phyloP scores from a whole-genome alignment of 2,329 filamentous ascomycete species.

The Beauveria australis region DNA sequence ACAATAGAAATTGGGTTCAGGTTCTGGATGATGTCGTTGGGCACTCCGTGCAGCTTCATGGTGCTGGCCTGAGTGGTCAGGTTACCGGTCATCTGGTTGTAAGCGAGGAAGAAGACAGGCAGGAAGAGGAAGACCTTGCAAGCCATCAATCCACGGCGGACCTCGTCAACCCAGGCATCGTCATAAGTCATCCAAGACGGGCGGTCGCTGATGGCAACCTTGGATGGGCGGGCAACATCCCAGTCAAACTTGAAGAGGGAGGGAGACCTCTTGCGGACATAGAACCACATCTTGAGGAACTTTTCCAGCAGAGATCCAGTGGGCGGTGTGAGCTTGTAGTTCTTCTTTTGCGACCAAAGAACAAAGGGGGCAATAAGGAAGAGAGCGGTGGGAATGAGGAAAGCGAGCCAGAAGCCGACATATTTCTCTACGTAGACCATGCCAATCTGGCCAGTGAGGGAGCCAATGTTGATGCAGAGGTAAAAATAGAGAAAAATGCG shows the following conservation, averaged over 20 bases:
- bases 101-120: constrained; percentile 53
- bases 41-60: constrained; percentile 60
- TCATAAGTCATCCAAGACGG: constrained; percentile 75
- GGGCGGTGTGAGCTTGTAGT: constrained; percentile 56
- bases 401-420: constrained; percentile 68
- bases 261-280: constrained; percentile 57
- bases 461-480: constrained; percentile 56
- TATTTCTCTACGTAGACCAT: constrained; percentile 73
- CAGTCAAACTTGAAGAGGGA: constrained; percentile 57
- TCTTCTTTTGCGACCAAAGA: constrained; percentile 49
- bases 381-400: constrained; percentile 56
- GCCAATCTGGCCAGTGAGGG: constrained; percentile 45
- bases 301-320: constrained; percentile 65
- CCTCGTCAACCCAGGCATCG: constrained; percentile 75
- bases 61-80: constrained; percentile 56
- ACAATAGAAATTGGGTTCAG: constrained; percentile 68
- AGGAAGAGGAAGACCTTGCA: constrained; percentile 66
- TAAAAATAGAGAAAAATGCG: constrained; percentile 60
- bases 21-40: constrained; percentile 72
- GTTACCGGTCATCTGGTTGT: constrained; percentile 54
- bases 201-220: constrained; percentile 44
- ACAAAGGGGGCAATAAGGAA: constrained; percentile 56
- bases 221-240: constrained; percentile 61
- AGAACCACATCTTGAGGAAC: constrained; percentile 51
- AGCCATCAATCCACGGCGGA: constrained; percentile 59